A percentile compares a stretch with the other conserved stretches of the same genome.
Evolutionary conservation across 108 stramenopile species (phyloP).

Genomic region (Poteriospumella lacustris): DNA sequence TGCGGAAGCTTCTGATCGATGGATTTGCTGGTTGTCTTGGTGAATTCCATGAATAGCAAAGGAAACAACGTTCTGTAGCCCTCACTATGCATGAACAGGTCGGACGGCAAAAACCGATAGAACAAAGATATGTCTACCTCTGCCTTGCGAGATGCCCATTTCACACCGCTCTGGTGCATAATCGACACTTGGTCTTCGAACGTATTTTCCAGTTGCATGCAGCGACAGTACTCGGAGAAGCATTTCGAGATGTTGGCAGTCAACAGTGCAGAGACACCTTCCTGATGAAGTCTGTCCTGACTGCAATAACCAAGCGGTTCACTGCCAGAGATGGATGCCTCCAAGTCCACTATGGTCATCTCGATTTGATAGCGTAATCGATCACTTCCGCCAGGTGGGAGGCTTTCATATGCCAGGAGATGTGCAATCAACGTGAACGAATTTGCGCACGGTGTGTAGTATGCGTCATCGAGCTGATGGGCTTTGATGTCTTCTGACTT

Average conservation of each 20-base stretch:
- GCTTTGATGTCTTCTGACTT: neutral
- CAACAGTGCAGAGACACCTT: neutral
- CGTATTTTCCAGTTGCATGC: neutral
- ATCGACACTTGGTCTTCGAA: neutral
- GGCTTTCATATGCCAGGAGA: neutral
- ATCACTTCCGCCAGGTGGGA: neutral
- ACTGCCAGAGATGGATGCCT: neutral
- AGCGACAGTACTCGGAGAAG: constrained; percentile 1
- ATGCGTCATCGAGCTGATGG: neutral
- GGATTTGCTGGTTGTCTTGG: neutral
- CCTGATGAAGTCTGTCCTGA: neutral
- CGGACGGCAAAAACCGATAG: neutral
- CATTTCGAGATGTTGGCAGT: neutral
- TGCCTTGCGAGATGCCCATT: neutral
- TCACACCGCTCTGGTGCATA: neutral
- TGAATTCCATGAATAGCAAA: neutral
- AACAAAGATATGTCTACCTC: neutral
- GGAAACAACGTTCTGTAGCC: neutral
- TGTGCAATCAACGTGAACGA: neutral
- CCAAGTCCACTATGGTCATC: neutral
- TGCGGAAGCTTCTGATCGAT: neutral
- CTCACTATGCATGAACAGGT: neutral
- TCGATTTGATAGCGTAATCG: neutral
- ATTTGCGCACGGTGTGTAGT: neutral
- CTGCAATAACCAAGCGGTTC: neutral